Evolutionary conservation across 1,284 basidiomycete species (phyloP).

Genomic region (Fomitiporia mediterranea): DNA sequence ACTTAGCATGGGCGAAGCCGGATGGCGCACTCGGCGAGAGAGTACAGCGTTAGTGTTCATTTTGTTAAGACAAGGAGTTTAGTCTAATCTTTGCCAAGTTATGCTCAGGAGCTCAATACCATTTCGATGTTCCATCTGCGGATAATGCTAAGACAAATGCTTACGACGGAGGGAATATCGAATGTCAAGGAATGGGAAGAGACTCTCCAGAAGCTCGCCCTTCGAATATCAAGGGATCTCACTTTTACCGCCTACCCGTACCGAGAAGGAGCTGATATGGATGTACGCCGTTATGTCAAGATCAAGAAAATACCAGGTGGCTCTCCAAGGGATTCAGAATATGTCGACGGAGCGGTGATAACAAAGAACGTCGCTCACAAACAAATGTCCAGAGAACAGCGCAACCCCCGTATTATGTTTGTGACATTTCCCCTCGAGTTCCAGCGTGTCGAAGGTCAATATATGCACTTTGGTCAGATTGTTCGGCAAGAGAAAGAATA

Average conservation of each 20-base stretch:
- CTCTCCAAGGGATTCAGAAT: constrained; percentile 87
- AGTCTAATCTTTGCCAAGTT: constrained; percentile 38
- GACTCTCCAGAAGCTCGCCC: constrained; percentile 72
- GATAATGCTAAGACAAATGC: constrained; percentile 85
- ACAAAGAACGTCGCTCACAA: constrained; percentile 98
- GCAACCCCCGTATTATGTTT: constrained; percentile 90
- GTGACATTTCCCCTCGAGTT: constrained; percentile 96
- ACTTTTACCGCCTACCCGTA: constrained; percentile 73
- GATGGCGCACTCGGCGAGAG: constrained; percentile 75
- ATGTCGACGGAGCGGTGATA: constrained; percentile 95
- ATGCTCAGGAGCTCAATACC: constrained; percentile 76
- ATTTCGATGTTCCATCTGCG: constrained; percentile 85
- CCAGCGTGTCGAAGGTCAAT: constrained; percentile 89
- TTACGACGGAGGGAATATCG: constrained; percentile 71
- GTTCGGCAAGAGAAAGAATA: constrained; percentile 95
- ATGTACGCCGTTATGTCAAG: constrained; percentile 93
- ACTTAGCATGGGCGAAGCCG: constrained; percentile 52
- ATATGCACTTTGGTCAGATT: constrained; percentile 90
- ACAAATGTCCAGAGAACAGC: constrained; percentile 67
- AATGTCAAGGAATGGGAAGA: constrained; percentile 84
- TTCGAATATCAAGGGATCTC: constrained; percentile 72
- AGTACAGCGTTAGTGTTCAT: constrained; percentile 66
- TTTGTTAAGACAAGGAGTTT: neutral
- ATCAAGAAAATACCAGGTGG: constrained; percentile 99
- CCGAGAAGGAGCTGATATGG: constrained; percentile 86